Base-by-base conservation (phyloP, 1,139 yeast species). In the Saccharomycopsis phalli region DNA sequence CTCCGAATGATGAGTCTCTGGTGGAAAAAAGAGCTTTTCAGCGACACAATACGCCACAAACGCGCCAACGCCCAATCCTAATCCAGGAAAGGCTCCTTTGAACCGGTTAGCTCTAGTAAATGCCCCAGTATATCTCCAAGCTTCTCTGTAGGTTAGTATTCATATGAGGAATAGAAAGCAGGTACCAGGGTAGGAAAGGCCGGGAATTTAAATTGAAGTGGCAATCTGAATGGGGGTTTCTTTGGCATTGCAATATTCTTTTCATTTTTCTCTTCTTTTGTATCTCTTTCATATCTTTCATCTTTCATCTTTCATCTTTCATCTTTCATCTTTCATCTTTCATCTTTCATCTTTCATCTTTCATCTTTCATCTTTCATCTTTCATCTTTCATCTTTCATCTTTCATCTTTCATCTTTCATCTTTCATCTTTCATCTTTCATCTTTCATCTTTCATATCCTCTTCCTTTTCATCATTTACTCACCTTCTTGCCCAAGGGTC, bases 81-180 rank as follows among this genome's bases (percentile, higher is more conserved):
- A 71, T 2, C 95, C 95, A 2, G 95, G 95, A 56, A 84, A 74
- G n/a, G 83, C 71, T 46, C 75, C 75, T 54, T 69, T 77, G 61
- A 76, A 80, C 54, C 93, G 68, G 62, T 79, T 77, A 43, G 65
- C 63, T 53, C 88, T 75, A 45, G 81, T 69, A 65, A 84, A 84
- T 45, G 78, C 83, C 47, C 93, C 94, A 54, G 77, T 80, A 61
- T 76, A 81, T 68, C 94, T 77, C 95, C 95, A 84, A 41, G 94
- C 94, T 59, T 84, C 94, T 71, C 94, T 81, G 29, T 7, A 10
- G 8, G 29, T 26, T 26, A 26, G 29, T 26, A 26, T n/a, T n/a
- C n/a, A n/a, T n/a, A n/a, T n/a, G n/a, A 30, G 25, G 7, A 6
- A 21, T 20, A 18, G 45, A 42, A 36, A 40, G 42, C 16, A 7